Evolutionary conservation across 75 land plant species (phyloP).

Genomic region (Cunninghamia lanceolata): DNA sequence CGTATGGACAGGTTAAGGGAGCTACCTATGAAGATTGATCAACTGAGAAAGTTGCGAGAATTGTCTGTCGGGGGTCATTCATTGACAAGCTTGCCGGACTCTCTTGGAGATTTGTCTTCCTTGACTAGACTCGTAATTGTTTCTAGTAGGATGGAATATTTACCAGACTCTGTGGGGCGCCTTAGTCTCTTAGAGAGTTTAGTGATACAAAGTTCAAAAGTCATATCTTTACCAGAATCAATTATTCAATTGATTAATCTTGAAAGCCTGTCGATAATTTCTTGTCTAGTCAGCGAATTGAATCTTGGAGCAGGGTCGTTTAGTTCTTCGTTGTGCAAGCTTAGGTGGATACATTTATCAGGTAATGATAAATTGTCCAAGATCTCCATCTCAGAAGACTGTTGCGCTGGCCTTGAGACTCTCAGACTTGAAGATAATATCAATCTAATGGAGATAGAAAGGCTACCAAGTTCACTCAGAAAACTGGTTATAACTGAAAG

Average conservation of each 20-base stretch:
- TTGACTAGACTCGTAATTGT: too few relatives aligned
- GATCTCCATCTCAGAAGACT: not conserved
- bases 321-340: not conserved
- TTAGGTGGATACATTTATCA: not conserved
- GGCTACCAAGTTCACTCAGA: not conserved
- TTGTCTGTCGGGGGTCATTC: not conserved
- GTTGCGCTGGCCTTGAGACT: not conserved
- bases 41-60: not conserved
- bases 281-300: too few relatives aligned
- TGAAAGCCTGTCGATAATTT: too few relatives aligned
- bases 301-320: too few relatives aligned
- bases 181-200: too few relatives aligned
- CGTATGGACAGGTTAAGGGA: not conserved
- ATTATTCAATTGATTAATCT: too few relatives aligned
- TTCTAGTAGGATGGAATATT: too few relatives aligned
- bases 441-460: not conserved
- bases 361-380: not conserved
- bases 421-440: not conserved
- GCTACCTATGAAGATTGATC: not conserved
- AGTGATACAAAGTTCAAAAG: not conserved
- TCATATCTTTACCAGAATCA: not conserved
- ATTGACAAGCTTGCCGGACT: not conserved
- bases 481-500: not conserved
- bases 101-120: too few relatives aligned
- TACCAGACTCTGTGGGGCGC: too few relatives aligned